These are phyloP conservation scores for Candida multigemmis DNA, from an alignment of 805 yeast genomes.

Conservation along the genomic window DNA sequence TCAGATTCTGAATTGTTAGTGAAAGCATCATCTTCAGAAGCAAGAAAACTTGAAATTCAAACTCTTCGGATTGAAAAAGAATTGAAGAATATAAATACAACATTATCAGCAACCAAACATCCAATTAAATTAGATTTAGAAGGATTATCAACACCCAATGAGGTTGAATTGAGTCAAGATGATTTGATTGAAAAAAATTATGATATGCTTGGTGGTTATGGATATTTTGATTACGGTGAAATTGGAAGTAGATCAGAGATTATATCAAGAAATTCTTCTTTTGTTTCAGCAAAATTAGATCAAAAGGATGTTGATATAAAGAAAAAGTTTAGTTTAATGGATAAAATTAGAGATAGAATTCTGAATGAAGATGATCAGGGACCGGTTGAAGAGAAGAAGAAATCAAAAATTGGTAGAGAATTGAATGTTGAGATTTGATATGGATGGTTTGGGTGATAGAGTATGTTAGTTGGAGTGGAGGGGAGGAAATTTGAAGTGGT, in stretches of 20 bases:
- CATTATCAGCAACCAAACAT: slow-evolving; percentile 12
- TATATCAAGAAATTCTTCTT: slow-evolving; percentile 19
- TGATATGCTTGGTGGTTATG: slow-evolving; percentile 70
- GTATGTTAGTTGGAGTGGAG: too few species aligned
- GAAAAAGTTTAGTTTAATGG: slow-evolving; percentile 24
- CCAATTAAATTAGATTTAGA: slow-evolving; percentile 16
- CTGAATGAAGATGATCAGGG: not conserved
- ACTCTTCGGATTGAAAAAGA: slow-evolving; percentile 25
- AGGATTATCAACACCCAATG: slow-evolving; percentile 7
- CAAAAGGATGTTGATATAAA: slow-evolving; percentile 12
- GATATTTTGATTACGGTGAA: slow-evolving; percentile 68
- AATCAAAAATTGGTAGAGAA: slow-evolving; percentile 5
- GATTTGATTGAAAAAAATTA: slow-evolving; percentile 2
- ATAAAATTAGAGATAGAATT: slow-evolving; percentile 24
- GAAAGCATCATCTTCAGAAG: slow-evolving; percentile 20
- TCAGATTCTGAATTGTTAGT: slow-evolving; percentile 24
- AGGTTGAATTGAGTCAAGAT: not conserved
- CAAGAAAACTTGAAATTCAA: slow-evolving; percentile 23
- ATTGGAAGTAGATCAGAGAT: slow-evolving; percentile 28
- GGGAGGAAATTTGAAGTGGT: too few species aligned
- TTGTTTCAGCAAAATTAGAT: too few species aligned
- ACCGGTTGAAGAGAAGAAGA: not conserved
- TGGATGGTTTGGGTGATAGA: too few species aligned
- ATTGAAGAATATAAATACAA: slow-evolving; percentile 16
- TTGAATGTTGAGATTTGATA: slow-evolving; percentile 2